phyloP scores from a whole-genome alignment of 768 basidiomycete genomes.

The Leccinum barrowsii region DNA sequence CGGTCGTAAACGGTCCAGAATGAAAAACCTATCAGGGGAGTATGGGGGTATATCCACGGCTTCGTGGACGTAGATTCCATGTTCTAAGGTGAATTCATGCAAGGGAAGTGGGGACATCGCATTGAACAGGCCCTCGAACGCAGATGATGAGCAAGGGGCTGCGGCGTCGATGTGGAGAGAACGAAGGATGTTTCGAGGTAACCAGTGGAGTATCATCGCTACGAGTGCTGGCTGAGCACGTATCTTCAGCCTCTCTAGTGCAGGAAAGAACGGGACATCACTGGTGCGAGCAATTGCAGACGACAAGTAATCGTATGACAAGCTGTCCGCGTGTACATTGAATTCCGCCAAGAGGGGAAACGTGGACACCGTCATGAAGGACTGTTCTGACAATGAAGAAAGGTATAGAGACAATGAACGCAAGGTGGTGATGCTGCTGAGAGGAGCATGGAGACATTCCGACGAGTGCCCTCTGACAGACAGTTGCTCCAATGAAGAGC shows the following conservation, averaged over 20 bases:
- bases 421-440: conserved; percentile 34
- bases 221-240: conserved; percentile 35
- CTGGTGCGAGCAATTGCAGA: neutral
- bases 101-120: conserved; percentile 33
- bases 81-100: conserved; percentile 39
- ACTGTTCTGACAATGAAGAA: conserved; percentile 37
- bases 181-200: conserved; percentile 33
- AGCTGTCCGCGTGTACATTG: conserved; percentile 41
- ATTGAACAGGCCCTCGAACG: conserved; percentile 37
- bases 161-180: conserved; percentile 40
- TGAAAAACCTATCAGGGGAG: conserved; percentile 12
- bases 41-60: conserved; percentile 31
- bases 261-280: conserved; percentile 29
- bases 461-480: conserved; percentile 39
- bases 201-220: conserved; percentile 32
- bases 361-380: conserved; percentile 35
- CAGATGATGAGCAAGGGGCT: conserved; percentile 20
- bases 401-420: conserved; percentile 38
- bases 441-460: conserved; percentile 24
- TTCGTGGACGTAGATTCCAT: conserved; percentile 27
- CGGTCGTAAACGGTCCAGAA: conserved; percentile 31
- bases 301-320: conserved; percentile 27
- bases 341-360: conserved; percentile 40
- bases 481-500: conserved; percentile 31
- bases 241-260: conserved; percentile 38